phyloP scores from a whole-genome alignment of 768 basidiomycete genomes.

The Dictyophora rubrovolvata region DNA sequence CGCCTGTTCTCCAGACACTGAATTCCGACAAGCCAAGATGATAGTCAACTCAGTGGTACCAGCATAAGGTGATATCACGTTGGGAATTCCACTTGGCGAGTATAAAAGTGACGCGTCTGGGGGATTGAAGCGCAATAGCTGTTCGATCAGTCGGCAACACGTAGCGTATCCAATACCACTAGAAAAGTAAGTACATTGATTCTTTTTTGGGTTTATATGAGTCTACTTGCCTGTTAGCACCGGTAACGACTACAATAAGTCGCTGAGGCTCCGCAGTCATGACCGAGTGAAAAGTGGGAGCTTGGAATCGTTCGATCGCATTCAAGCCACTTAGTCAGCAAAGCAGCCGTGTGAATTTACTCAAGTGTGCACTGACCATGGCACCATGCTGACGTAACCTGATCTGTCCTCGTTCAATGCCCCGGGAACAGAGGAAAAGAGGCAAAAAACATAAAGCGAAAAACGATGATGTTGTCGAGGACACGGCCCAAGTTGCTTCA shows the following conservation, averaged over 20 bases:
- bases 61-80: slow-evolving; percentile 8
- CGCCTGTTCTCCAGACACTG: slow-evolving; percentile 52
- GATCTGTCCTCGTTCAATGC: slow-evolving; percentile 33
- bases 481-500: slow-evolving; percentile 11
- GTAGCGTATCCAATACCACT: slow-evolving; percentile 82
- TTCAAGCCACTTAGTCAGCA: neutral
- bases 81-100: slow-evolving; percentile 21
- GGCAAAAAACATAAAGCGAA: slow-evolving; percentile 65
- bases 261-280: slow-evolving; percentile 10
- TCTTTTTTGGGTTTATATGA: neutral
- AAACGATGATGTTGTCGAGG: slow-evolving; percentile 20
- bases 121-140: slow-evolving; percentile 44
- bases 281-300: neutral
- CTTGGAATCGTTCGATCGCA: neutral
- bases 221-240: slow-evolving; percentile 52
- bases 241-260: slow-evolving; percentile 57
- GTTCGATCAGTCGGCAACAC: slow-evolving; percentile 65
- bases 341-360: no score
- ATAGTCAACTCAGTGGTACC: slow-evolving; percentile 37
- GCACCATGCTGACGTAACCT: neutral
- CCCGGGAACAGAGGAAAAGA: slow-evolving; percentile 63
- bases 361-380: neutral
- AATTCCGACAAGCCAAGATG: slow-evolving; percentile 71
- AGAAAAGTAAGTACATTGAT: slow-evolving; percentile 11
- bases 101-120: slow-evolving; percentile 35